These are phyloP conservation scores for Coemansia sp. DNA, from an alignment of 192 early-diverging fungal genomes.

Conservation along the genomic window DNA sequence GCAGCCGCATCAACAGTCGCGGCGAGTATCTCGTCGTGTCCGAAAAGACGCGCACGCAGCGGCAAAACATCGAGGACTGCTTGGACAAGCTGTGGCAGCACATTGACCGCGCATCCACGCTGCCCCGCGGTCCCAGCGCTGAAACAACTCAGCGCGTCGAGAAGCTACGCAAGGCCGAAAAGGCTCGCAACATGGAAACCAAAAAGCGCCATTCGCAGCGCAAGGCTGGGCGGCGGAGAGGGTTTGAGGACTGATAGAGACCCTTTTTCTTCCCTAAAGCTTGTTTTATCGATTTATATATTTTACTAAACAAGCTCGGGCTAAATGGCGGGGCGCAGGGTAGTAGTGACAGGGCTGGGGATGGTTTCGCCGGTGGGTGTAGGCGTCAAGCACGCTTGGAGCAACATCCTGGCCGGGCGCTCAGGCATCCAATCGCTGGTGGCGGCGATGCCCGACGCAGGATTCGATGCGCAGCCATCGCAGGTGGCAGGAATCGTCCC, in stretches of 20 bases:
- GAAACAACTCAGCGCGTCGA: conserved; percentile 62
- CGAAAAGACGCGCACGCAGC: conserved; percentile 72
- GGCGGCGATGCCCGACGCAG: conserved; percentile 18
- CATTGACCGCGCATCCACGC: conserved; percentile 60
- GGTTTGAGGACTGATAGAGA: conserved; percentile 45
- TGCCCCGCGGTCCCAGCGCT: conserved; percentile 66
- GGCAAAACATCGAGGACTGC: conserved; percentile 78
- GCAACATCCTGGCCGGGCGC: conserved; percentile 63
- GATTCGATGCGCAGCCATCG: conserved; percentile 69
- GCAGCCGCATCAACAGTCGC: conserved; percentile 62
- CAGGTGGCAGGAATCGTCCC: conserved; percentile 74
- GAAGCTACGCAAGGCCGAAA: conserved; percentile 60
- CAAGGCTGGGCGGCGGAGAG: conserved; percentile 63
- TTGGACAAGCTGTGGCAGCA: conserved; percentile 66
- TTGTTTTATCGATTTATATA: conserved; percentile 89
- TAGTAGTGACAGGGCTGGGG: conserved; percentile 94
- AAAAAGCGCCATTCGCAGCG: conserved; percentile 68
- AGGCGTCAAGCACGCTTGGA: conserved; percentile 71
- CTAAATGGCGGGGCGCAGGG: conserved; percentile 55
- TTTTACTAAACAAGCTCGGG: conserved; percentile 54
- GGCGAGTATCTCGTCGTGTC: conserved; percentile 77
- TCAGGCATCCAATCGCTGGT: conserved; percentile 74
- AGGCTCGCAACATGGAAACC: conserved; percentile 57
- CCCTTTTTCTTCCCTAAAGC: conserved; percentile 63
- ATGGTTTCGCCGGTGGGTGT: conserved; percentile 87